A percentile compares a stretch with the other conserved stretches of the same genome.
These are phyloP conservation scores for Neurospora terricola DNA, from an alignment of 495 filamentous ascomycete genomes.

Conservation along the genomic window DNA sequence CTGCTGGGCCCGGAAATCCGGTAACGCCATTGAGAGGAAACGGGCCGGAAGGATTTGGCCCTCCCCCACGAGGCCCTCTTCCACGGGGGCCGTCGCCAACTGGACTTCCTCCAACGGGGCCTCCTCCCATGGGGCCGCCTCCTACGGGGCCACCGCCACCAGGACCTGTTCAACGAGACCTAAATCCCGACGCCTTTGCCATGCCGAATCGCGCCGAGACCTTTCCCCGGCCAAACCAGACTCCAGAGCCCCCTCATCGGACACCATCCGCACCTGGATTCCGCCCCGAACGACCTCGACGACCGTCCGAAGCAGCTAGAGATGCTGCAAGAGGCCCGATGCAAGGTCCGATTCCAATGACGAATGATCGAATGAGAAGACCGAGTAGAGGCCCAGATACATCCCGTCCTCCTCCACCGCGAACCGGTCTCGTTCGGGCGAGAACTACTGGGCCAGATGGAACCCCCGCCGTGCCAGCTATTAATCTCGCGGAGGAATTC, in stretches of 20 bases:
- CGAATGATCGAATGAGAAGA: constrained; percentile 23
- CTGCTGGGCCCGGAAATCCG: constrained; percentile 25
- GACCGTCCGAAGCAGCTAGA: constrained; percentile 18
- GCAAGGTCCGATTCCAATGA: constrained; percentile 6
- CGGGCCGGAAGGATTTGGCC: constrained; percentile 41
- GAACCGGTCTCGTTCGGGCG: constrained; percentile 31
- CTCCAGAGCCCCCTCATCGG: constrained; percentile 27
- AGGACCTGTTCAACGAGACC: constrained; percentile 13
- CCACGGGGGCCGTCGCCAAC: background rate
- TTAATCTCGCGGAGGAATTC: constrained; percentile 43
- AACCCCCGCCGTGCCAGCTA: constrained; percentile 24
- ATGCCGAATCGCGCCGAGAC: constrained; percentile 44
- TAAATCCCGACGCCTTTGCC: constrained; percentile 23
- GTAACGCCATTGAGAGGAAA: constrained; percentile 34
- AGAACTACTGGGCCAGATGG: constrained; percentile 11
- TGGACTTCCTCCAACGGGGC: background rate
- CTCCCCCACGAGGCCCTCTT: constrained; percentile 16
- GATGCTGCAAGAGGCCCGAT: constrained; percentile 6
- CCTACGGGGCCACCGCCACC: background rate
- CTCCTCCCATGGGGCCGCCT: background rate
- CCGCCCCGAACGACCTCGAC: constrained; percentile 26
- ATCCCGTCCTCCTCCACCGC: constrained; percentile 37
- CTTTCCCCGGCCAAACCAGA: constrained; percentile 36
- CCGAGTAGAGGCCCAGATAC: constrained; percentile 41
- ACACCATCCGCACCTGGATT: constrained; percentile 35